Base-by-base conservation (phyloP, 768 basidiomycete genomes). In the Leccinum uliginosum region DNA sequence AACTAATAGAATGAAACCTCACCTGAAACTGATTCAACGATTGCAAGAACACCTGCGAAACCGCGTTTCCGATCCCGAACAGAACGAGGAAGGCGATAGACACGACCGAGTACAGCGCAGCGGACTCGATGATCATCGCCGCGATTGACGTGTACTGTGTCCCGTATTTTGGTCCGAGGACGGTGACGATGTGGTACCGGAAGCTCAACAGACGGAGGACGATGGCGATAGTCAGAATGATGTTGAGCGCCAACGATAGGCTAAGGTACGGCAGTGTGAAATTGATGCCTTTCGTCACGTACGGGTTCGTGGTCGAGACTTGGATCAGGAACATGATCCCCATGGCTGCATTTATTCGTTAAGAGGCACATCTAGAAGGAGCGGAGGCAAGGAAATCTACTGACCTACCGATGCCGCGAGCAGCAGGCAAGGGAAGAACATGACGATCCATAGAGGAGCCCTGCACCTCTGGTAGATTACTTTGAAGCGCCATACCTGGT, bases 51-150 rank as follows among this genome's bases (percentile, higher is more conserved):
- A 27, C 46, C 26, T 48, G 46, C 17, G 46, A 48, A 27, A 48
- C 46, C 10, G 17, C 46, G 46, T 48, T 48, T 21, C 26, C 26
- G 10, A 48, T 27, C 10, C 46, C 46, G 26, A 48, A 48, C 24
- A 29, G 17, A 26, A 27, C 10, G 9, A 48, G 46, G 15, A 48
- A 48, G 2, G 46, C 5, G 15, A 48, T n/a, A 17, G 46, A 48
- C 6, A 48, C 46, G 5, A 26, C 17, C 9, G 46, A 48, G 49
- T 73, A 75, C 3, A 72, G 45, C 3, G 69, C 61, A 2, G 71
- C 72, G 0, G 71, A 72, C 59, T 76, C 75, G 48, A 77, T 49
- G 29, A 73, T 38, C 62, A 77, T 74, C 5, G 74, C 63, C 9
- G 66, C 67, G 11, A 75, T 53, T 3, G 65, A 69, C 4, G 70